Base-by-base conservation (phyloP, 495 filamentous ascomycete genomes). In the Daldinia concentrica region DNA sequence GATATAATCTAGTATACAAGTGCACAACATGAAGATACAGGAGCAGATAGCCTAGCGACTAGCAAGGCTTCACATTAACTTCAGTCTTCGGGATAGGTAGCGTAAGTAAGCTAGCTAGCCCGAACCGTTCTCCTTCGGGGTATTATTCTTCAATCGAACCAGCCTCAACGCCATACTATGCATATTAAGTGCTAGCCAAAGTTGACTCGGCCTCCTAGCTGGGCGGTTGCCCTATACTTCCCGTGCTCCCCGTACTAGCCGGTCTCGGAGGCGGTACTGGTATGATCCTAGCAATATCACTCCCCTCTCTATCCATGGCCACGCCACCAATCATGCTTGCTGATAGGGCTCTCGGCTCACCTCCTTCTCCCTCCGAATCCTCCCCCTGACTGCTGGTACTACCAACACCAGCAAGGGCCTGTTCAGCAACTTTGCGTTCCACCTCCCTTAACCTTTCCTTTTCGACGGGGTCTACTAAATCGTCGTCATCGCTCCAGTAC, bases 401-500 rank as follows among this genome's bases (percentile, higher is more conserved):
- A 11, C 71, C 70, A 22, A 76, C 65, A 14, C 72, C 73, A 14
- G 78, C 78, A 6, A 77, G 65, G 17, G 67, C 72, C 61, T 83
- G 78, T 67, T 84, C 79, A 62, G 83, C 78, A 0, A 77, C 76
- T 52, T 78, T 75, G 43, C 74, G 70, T 65, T 81, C 73, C 14
- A 82, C 65, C 66, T 85, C 80, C 55, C 71, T 77, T 45, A 81
- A 62, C 32, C 83, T 73, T 71, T 76, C 74, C 79, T 87, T 87
- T 79, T 87, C 84, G 8, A 79, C 82, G 6, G 76, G 76, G 64
- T 88, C 86, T 15, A 87, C 79, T 17, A 88, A 68, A 61, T 88
- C 86, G 55, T 88, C 86, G 58, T 88, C 86, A 62, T 86, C 85
- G 58, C 81, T 84, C 83, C 83, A 88, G 69, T 81, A 85, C 9